These are phyloP conservation scores for Trichoderma pleuroti DNA, from an alignment of 2,329 filamentous ascomycete species.

Conservation along the genomic window DNA sequence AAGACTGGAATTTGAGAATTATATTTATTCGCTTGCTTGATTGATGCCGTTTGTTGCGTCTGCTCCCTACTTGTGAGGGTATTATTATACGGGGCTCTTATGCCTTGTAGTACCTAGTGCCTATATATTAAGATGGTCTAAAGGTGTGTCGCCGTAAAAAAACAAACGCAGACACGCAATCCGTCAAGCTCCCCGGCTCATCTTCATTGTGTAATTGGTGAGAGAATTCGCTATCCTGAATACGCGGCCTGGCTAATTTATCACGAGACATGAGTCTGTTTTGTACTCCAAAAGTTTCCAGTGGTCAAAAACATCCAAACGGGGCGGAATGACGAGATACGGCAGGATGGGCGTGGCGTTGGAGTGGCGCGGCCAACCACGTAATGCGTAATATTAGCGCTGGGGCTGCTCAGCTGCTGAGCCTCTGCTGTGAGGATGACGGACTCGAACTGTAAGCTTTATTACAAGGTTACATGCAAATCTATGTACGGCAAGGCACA, in stretches of 20 bases:
- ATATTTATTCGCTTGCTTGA: background rate
- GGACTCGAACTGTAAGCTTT: background rate
- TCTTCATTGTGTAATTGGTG: background rate
- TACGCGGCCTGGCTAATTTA: background rate
- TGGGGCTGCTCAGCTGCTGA: slow-evolving; percentile 1
- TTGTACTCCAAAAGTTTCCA: too few relatives aligned
- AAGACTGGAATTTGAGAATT: background rate
- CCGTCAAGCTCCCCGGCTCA: background rate
- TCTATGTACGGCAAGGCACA: background rate
- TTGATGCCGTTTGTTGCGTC: background rate
- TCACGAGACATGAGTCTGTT: background rate
- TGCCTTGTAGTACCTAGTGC: too few relatives aligned
- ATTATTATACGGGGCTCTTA: background rate
- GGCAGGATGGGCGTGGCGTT: slow-evolving; percentile 8
- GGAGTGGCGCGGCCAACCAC: slow-evolving; percentile 22
- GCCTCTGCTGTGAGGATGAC: background rate
- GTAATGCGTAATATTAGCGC: slow-evolving; percentile 6
- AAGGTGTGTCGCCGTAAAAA: too few relatives aligned
- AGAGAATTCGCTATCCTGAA: background rate
- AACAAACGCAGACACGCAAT: background rate
- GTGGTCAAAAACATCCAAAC: too few relatives aligned
- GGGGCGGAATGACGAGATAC: background rate
- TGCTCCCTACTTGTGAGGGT: background rate
- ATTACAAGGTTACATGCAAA: background rate
- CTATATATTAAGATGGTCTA: too few relatives aligned